Conservation (phyloP, 163 green algal species). For the Chloromonas sp. region DNA sequence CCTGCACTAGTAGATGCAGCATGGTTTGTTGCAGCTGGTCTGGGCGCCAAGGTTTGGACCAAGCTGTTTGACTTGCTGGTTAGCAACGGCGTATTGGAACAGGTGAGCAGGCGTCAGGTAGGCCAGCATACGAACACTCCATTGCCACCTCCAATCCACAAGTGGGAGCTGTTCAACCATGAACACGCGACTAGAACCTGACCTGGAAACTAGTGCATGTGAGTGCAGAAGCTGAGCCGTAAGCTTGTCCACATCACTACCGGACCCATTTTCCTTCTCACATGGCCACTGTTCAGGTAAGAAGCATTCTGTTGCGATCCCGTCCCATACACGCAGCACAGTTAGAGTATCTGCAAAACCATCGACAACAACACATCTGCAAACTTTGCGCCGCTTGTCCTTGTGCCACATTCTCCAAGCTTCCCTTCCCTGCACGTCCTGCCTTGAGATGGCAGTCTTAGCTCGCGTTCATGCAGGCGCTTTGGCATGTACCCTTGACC, state of each 20-base stretch:
- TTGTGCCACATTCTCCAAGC: no score
- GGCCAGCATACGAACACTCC: not conserved
- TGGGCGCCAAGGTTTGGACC: conserved; percentile 48
- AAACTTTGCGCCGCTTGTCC: no score
- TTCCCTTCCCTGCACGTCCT: no score
- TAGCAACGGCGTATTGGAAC: conserved; percentile 40
- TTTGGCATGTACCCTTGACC: no score
- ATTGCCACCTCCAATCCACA: not conserved
- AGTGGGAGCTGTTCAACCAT: no score
- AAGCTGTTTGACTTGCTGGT: conserved; percentile 68
- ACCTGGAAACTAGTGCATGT: not conserved
- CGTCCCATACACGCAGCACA: no score
- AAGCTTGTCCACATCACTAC: conserved; percentile 92
- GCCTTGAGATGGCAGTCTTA: no score
- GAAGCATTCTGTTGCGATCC: not conserved
- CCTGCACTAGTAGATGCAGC: not conserved
- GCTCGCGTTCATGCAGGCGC: no score
- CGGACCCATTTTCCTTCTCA: conserved; percentile 79
- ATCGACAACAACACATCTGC: no score
- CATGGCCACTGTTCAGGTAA: conserved; percentile 85
- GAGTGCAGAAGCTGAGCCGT: conserved; percentile 72
- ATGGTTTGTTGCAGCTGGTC: not conserved
- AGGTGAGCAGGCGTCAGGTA: conserved; percentile 34
- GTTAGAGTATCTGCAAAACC: no score
- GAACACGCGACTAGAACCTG: no score